Evolutionary conservation across 2,329 filamentous ascomycete genomes (phyloP).

Genomic region (Hypoxylon sp.): DNA sequence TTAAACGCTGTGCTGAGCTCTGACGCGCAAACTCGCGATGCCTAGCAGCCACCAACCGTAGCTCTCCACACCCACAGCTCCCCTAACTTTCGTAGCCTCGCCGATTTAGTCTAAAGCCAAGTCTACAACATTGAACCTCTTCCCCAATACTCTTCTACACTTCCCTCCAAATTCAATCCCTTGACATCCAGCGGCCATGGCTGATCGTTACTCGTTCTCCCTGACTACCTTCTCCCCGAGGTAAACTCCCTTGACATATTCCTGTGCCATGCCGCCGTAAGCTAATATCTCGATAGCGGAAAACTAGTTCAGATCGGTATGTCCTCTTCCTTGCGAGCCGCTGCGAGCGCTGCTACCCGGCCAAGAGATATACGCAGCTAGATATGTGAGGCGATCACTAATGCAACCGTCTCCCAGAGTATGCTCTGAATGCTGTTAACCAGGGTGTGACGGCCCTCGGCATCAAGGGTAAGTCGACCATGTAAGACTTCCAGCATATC

Average conservation of each 20-base stretch:
- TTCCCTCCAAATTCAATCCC: slow-evolving; percentile 19
- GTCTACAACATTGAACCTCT: slow-evolving; percentile 15
- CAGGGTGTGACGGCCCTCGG: slow-evolving; percentile 98
- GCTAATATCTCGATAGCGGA: slow-evolving; percentile 69
- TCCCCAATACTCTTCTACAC: slow-evolving; percentile 6
- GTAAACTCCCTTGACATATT: slow-evolving; percentile 62
- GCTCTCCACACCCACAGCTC: slow-evolving; percentile 36
- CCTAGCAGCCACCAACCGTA: slow-evolving; percentile 35
- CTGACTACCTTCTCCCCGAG: slow-evolving; percentile 99
- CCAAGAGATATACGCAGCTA: slow-evolving; percentile 31
- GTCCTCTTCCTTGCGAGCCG: slow-evolving; percentile 30
- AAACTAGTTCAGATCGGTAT: slow-evolving; percentile 98
- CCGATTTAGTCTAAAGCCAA: slow-evolving; percentile 23
- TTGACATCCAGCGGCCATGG: slow-evolving; percentile 67
- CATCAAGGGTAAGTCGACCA: slow-evolving; percentile 80
- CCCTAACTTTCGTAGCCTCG: slow-evolving; percentile 34
- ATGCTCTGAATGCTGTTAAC: slow-evolving; percentile 98
- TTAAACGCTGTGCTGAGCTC: slow-evolving; percentile 34
- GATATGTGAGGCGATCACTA: slow-evolving; percentile 31
- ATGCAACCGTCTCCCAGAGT: slow-evolving; percentile 69
- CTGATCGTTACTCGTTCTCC: slow-evolving; percentile 98
- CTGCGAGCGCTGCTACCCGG: slow-evolving; percentile 7
- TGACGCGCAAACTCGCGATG: slow-evolving; percentile 44
- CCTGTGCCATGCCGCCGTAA: slow-evolving; percentile 45
- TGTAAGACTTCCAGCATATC: not conserved